Percentiles rank a stretch among this genome's conserved stretches.
Evolutionary conservation across 1,284 basidiomycete species (phyloP).

Genomic region (Moniliophthora roreri): DNA sequence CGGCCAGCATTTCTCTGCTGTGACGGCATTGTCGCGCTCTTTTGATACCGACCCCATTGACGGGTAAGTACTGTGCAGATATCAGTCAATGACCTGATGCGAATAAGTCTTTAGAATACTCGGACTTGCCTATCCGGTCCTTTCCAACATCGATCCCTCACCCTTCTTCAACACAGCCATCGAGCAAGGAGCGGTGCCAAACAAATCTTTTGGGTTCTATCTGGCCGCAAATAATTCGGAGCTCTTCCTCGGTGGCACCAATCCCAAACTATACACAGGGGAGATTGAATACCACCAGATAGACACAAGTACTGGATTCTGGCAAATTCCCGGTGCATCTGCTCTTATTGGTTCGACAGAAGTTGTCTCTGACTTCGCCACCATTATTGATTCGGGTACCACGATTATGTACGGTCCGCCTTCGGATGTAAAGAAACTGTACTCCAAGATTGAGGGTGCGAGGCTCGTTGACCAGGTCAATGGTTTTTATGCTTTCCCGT

Average conservation of each 20-base stretch:
- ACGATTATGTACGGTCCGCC: slow-evolving; percentile 15
- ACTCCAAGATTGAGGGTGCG: slow-evolving; percentile 6
- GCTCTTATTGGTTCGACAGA: background rate
- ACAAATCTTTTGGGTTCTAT: slow-evolving; percentile 13
- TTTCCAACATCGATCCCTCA: slow-evolving; percentile 13
- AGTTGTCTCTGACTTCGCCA: slow-evolving; percentile 5
- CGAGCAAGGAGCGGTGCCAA: slow-evolving; percentile 1
- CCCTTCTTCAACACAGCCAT: slow-evolving; percentile 17
- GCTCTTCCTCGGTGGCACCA: slow-evolving; percentile 17
- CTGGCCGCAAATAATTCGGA: slow-evolving; percentile 14
- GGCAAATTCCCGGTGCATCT: slow-evolving; percentile 6
- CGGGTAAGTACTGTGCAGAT: slow-evolving; percentile 7
- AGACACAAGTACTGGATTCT: slow-evolving; percentile 11
- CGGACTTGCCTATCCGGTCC: slow-evolving; percentile 15
- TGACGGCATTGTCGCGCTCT: slow-evolving; percentile 18
- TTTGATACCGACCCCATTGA: slow-evolving; percentile 22
- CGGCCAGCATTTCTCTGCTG: slow-evolving; percentile 24
- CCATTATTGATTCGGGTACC: slow-evolving; percentile 14
- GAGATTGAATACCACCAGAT: slow-evolving; percentile 10
- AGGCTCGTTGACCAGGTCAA: slow-evolving; percentile 2
- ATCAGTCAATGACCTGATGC: background rate
- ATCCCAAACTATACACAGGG: slow-evolving; percentile 10
- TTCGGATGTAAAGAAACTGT: slow-evolving; percentile 6
- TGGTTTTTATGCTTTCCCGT: slow-evolving; percentile 34
- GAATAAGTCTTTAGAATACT: slow-evolving; percentile 11